A percentile compares a stretch with the other conserved stretches of the same genome.
phyloP scores from a whole-genome alignment of 805 yeast species.

The Naumovozyma castellii region DNA sequence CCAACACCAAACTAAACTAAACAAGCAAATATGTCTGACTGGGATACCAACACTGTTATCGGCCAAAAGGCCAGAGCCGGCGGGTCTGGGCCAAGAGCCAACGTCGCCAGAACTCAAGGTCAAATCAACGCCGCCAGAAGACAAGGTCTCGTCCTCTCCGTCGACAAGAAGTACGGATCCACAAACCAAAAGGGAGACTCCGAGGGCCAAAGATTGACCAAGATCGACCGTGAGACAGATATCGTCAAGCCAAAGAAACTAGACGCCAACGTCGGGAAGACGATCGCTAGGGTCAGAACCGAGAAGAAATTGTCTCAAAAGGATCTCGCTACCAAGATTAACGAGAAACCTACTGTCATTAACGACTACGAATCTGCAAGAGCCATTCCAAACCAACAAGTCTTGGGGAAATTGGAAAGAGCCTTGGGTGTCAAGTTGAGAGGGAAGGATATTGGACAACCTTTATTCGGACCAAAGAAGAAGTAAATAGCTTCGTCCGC shows the following conservation, averaged over 20 bases:
- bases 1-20: not conserved
- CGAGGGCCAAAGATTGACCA: slow-evolving; percentile 92
- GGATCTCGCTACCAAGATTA: slow-evolving; percentile 90
- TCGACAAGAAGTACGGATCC: slow-evolving; percentile 83
- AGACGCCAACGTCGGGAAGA: slow-evolving; percentile 76
- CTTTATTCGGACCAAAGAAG: slow-evolving; percentile 46
- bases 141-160: slow-evolving; percentile 77
- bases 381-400: slow-evolving; percentile 93
- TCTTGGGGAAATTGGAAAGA: slow-evolving; percentile 85
- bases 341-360: slow-evolving; percentile 90
- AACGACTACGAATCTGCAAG: slow-evolving; percentile 96
- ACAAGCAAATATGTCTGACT: slow-evolving; percentile 45
- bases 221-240: slow-evolving; percentile 86
- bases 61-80: slow-evolving; percentile 86
- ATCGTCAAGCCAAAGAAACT: slow-evolving; percentile 87
- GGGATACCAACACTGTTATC: slow-evolving; percentile 86
- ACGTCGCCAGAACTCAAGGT: slow-evolving; percentile 67
- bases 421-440: slow-evolving; percentile 89
- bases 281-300: slow-evolving; percentile 75
- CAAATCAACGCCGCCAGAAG: slow-evolving; percentile 92
- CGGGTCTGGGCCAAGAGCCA: slow-evolving; percentile 77
- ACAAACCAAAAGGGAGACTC: slow-evolving; percentile 57
- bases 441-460: slow-evolving; percentile 92
- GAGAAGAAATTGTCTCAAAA: slow-evolving; percentile 88
- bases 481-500: slow-evolving; percentile 8